phyloP scores from a whole-genome alignment of 148 eudicot species.

The Limonium bicolor region DNA sequence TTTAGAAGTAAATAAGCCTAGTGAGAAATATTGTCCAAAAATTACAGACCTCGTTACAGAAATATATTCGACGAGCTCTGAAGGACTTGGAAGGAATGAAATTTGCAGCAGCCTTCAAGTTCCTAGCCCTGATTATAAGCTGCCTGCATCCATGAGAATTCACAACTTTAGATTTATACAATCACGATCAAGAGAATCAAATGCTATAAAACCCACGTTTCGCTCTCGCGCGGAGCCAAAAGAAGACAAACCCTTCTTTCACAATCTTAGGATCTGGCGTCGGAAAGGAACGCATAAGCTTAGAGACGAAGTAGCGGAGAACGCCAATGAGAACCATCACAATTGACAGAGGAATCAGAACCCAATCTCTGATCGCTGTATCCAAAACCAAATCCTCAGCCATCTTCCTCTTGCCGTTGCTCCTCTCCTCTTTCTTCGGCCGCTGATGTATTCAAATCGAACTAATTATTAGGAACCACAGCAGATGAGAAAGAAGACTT shows the following conservation, averaged over 20 bases:
- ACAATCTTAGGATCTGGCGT: constrained; percentile 72
- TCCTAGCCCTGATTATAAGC: constrained; percentile 75
- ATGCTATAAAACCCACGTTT: background rate
- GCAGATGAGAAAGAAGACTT: too few species aligned
- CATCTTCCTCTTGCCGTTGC: constrained; percentile 21
- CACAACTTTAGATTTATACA: too few species aligned
- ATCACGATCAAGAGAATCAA: too few species aligned
- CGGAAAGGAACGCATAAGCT: constrained; percentile 73
- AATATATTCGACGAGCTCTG: constrained; percentile 66
- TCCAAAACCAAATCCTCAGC: constrained; percentile 89
- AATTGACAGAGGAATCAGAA: constrained; percentile 67
- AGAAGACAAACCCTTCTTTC: constrained; percentile 67
- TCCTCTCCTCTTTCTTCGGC: constrained; percentile 3
- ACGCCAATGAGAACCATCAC: constrained; percentile 94
- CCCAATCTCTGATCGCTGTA: constrained; percentile 96
- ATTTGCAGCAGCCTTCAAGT: constrained; percentile 64
- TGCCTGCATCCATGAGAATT: constrained; percentile 64
- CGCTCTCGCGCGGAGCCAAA: background rate
- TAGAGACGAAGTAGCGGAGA: constrained; percentile 91
- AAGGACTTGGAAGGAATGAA: constrained; percentile 78
- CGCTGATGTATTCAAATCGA: too few species aligned
- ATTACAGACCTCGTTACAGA: constrained; percentile 87
- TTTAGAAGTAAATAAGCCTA: too few species aligned
- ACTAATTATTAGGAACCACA: too few species aligned
- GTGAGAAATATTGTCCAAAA: too few species aligned